Percentiles rank a stretch among this genome's conserved stretches.
Conservation (phyloP, 2,329 filamentous ascomycete genomes). For the Emergomyces pasteurianus region DNA sequence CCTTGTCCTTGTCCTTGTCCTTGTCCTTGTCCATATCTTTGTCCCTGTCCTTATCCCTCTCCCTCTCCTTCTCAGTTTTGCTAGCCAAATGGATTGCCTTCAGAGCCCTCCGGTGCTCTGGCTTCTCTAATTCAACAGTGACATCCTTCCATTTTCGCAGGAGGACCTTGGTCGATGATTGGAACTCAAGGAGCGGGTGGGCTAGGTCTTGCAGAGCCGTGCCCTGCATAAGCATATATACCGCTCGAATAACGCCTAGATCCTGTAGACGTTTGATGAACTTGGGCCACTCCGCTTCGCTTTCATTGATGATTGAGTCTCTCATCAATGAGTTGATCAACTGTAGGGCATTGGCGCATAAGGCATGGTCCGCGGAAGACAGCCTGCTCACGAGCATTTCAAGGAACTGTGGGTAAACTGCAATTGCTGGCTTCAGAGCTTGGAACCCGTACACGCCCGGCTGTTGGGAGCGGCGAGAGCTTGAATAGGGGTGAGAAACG, state of each 20-base stretch:
- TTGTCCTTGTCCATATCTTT: no score
- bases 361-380: conserved; percentile 84
- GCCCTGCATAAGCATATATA: conserved; percentile 89
- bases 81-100: conserved; percentile 78
- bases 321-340: conserved; percentile 91
- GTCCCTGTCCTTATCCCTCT: no score
- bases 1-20: conserved; percentile 23
- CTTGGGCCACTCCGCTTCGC: conserved; percentile 78
- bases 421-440: conserved; percentile 81
- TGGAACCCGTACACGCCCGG: conserved; percentile 72
- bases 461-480: conserved; percentile 35
- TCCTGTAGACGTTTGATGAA: conserved; percentile 92
- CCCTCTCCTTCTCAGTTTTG: conserved; percentile 50
- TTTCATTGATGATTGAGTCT: conserved; percentile 71
- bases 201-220: conserved; percentile 82
- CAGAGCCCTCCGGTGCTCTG: conserved; percentile 77
- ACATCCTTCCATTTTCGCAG: conserved; percentile 81
- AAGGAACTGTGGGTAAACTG: conserved; percentile 84
- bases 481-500: conserved; percentile 67
- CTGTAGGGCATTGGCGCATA: conserved; percentile 91
- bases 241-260: conserved; percentile 80
- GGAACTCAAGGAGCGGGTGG: conserved; percentile 83
- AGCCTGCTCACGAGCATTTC: conserved; percentile 86
- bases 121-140: conserved; percentile 68
- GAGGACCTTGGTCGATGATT: conserved; percentile 77